Percentiles rank a stretch among this genome's conserved stretches.
Evolutionary conservation across 306 rosid species (phyloP).

Genomic region (Cicer cuneatum): DNA sequence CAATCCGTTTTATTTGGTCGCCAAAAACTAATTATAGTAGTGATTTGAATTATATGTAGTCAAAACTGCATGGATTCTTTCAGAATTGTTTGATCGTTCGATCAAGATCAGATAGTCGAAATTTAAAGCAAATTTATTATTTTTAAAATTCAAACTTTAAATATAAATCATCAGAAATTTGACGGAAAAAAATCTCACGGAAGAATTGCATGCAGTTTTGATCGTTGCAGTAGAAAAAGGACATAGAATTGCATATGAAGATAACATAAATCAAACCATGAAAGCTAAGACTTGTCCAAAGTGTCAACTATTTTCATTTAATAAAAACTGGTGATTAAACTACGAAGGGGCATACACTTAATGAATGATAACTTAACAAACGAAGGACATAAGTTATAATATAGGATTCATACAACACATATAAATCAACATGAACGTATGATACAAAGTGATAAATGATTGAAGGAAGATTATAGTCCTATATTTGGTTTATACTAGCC

Average conservation of each 20-base stretch:
- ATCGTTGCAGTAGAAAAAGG: neutral
- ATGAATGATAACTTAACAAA: neutral
- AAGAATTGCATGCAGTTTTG: no score
- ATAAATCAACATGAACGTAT: constrained; percentile 11
- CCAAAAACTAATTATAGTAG: no score
- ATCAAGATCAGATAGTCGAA: no score
- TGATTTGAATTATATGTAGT: no score
- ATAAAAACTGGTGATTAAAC: neutral
- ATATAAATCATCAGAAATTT: no score
- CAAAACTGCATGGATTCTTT: no score
- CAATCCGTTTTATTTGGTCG: no score
- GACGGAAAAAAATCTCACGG: no score
- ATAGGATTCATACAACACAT: constrained; percentile 19
- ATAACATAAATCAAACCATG: neutral
- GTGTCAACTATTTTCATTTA: neutral
- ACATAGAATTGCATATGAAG: constrained; percentile 6
- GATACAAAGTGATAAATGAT: constrained; percentile 28
- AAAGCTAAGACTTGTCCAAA: neutral
- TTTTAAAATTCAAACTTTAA: no score
- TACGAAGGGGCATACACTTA: neutral
- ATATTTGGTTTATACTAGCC: constrained; percentile 50
- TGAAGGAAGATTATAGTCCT: neutral
- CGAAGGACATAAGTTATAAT: constrained; percentile 8
- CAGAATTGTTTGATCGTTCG: no score
- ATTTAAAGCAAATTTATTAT: no score